Percentiles rank a stretch among this genome's conserved stretches.
These are phyloP conservation scores for Boletus edulis DNA, from an alignment of 768 basidiomycete species.

Conservation along the genomic window DNA sequence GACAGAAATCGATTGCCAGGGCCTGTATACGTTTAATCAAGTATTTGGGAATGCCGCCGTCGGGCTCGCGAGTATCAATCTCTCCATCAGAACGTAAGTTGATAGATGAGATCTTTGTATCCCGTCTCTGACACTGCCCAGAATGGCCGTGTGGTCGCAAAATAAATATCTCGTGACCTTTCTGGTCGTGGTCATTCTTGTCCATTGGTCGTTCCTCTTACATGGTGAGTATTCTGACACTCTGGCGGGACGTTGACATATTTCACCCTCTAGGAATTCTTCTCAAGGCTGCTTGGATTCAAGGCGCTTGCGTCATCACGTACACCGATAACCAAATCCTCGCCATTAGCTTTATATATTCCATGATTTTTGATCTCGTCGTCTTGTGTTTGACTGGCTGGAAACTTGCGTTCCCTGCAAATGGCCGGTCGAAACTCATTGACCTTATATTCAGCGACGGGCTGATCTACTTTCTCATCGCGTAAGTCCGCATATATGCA, in stretches of 20 bases:
- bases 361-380: conserved; percentile 68
- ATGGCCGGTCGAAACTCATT: conserved; percentile 55
- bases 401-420: conserved; percentile 51
- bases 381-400: conserved; percentile 60
- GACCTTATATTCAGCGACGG: conserved; percentile 71
- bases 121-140: conserved; percentile 23
- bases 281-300: conserved; percentile 56
- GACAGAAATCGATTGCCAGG: conserved; percentile 61
- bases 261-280: conserved; percentile 44
- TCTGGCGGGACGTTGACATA: background rate
- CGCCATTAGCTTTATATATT: conserved; percentile 67
- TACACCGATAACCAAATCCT: conserved; percentile 58
- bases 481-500: conserved; percentile 42
- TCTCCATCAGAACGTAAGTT: conserved; percentile 64
- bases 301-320: conserved; percentile 54
- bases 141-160: conserved; percentile 71
- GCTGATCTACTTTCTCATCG: conserved; percentile 67
- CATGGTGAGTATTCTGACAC: conserved; percentile 43
- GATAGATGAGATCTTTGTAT: background rate
- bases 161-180: conserved; percentile 50
- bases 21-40: conserved; percentile 66
- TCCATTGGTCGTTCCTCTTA: conserved; percentile 69
- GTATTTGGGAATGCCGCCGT: conserved; percentile 65
- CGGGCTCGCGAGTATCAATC: conserved; percentile 69
- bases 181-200: conserved; percentile 56